Evolutionary conservation across 2,329 filamentous ascomycete genomes (phyloP).

Genomic region (Xylariales sp.): DNA sequence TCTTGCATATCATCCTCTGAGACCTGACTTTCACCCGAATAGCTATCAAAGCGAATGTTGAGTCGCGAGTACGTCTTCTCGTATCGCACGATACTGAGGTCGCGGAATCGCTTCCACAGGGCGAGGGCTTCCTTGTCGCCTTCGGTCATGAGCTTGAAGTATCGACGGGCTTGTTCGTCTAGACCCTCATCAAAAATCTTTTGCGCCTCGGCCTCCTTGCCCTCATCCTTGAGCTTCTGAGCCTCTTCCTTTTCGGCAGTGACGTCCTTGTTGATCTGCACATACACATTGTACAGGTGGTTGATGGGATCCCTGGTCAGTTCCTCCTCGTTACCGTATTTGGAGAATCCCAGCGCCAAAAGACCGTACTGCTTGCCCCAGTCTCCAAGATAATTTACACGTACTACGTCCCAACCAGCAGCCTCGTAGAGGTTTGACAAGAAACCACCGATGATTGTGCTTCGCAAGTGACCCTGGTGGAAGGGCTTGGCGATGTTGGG

Average conservation of each 20-base stretch:
- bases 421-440: constrained; percentile 64
- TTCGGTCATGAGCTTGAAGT: constrained; percentile 59
- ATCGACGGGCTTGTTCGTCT: constrained; percentile 52
- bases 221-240: constrained; percentile 43
- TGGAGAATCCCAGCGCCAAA: constrained; percentile 63
- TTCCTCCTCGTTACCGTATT: constrained; percentile 62
- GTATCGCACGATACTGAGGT: constrained; percentile 55
- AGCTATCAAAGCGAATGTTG: constrained; percentile 58
- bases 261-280: constrained; percentile 61
- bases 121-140: constrained; percentile 51
- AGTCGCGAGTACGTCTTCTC: constrained; percentile 54
- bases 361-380: constrained; percentile 73
- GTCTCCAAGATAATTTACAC: constrained; percentile 74
- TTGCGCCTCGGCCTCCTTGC: constrained; percentile 35
- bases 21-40: constrained; percentile 72
- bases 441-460: constrained; percentile 73
- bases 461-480: constrained; percentile 69
- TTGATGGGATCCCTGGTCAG: constrained; percentile 63
- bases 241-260: constrained; percentile 57
- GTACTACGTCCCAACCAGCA: constrained; percentile 66
- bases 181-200: constrained; percentile 38
- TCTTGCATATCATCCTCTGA: constrained; percentile 61
- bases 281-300: constrained; percentile 70
- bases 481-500: constrained; percentile 77
- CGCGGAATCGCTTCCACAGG: constrained; percentile 55